phyloP scores from a whole-genome alignment of 441 rosid genomes.

The Erodium texanum region DNA sequence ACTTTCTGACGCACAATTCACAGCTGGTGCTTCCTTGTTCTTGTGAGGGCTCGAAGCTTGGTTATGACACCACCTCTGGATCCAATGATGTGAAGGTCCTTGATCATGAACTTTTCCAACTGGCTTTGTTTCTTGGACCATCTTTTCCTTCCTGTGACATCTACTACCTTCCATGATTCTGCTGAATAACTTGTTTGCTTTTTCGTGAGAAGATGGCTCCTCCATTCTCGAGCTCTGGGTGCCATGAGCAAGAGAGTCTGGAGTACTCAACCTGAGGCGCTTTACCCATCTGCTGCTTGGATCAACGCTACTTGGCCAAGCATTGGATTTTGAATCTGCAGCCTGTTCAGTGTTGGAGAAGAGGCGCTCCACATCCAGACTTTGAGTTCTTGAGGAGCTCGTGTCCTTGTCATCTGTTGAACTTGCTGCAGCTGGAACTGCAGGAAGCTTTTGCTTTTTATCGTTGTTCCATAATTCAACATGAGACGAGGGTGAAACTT shows the following conservation, averaged over 20 bases:
- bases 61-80: conserved; percentile 64
- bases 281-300: conserved; percentile 72
- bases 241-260: conserved; percentile 31
- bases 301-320: conserved; percentile 28
- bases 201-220: conserved; percentile 32
- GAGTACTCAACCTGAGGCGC: conserved; percentile 46
- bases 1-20: conserved; percentile 29
- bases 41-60: conserved; percentile 18
- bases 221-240: conserved; percentile 35
- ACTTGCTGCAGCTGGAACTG: conserved; percentile 17
- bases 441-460: no score
- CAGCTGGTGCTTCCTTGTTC: conserved; percentile 21
- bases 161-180: no score
- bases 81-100: conserved; percentile 50
- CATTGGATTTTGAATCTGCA: conserved; percentile 31
- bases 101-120: conserved; percentile 25
- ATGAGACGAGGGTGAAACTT: conserved; percentile 18
- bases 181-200: conserved; percentile 18
- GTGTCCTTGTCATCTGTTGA: conserved; percentile 35
- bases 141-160: no score
- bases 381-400: conserved; percentile 68
- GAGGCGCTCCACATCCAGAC: conserved; percentile 53
- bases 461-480: no score
- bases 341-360: conserved; percentile 28
- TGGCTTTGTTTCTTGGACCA: no score